phyloP scores from a whole-genome alignment of 2,329 filamentous ascomycete genomes.

The Pezicula carpinea region DNA sequence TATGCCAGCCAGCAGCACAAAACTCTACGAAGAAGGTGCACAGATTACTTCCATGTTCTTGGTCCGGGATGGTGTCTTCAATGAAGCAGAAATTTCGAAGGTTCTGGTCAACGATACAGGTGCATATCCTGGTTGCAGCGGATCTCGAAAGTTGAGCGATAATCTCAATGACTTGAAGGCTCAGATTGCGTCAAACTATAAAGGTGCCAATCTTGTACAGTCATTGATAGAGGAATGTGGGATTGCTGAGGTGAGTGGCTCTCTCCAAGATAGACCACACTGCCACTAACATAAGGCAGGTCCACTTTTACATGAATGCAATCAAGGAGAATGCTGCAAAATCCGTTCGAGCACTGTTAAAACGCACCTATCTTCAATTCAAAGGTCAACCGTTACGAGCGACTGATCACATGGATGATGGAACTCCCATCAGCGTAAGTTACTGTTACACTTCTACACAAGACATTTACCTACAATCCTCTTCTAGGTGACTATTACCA shows the following conservation, averaged over 20 bases:
- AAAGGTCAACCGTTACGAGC: slow-evolving; percentile 62
- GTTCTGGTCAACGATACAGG: slow-evolving; percentile 13
- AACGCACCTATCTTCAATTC: slow-evolving; percentile 59
- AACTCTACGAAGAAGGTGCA: slow-evolving; percentile 59
- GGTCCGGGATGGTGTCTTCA: slow-evolving; percentile 70
- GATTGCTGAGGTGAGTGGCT: slow-evolving; percentile 47
- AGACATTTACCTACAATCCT: too few species aligned
- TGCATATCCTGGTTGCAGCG: slow-evolving; percentile 56
- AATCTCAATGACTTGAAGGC: slow-evolving; percentile 83
- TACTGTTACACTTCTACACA: too few species aligned
- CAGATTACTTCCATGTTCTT: slow-evolving; percentile 61
- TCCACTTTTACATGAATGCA: slow-evolving; percentile 75
- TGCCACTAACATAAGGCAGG: too few species aligned
- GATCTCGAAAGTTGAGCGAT: slow-evolving; percentile 71
- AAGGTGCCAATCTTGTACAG: slow-evolving; percentile 71
- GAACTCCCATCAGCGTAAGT: slow-evolving; percentile 56
- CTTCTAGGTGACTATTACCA: slow-evolving; percentile 57
- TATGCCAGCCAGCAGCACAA: slow-evolving; percentile 72
- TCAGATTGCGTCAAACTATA: slow-evolving; percentile 78
- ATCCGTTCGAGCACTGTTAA: slow-evolving; percentile 67
- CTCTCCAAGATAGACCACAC: background rate
- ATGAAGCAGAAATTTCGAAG: slow-evolving; percentile 61
- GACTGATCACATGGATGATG: slow-evolving; percentile 79
- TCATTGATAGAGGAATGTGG: slow-evolving; percentile 70
- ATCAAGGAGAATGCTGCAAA: slow-evolving; percentile 76